These are phyloP conservation scores for Mortierella antarctica DNA, from an alignment of 192 early-diverging fungal genomes.

Conservation along the genomic window DNA sequence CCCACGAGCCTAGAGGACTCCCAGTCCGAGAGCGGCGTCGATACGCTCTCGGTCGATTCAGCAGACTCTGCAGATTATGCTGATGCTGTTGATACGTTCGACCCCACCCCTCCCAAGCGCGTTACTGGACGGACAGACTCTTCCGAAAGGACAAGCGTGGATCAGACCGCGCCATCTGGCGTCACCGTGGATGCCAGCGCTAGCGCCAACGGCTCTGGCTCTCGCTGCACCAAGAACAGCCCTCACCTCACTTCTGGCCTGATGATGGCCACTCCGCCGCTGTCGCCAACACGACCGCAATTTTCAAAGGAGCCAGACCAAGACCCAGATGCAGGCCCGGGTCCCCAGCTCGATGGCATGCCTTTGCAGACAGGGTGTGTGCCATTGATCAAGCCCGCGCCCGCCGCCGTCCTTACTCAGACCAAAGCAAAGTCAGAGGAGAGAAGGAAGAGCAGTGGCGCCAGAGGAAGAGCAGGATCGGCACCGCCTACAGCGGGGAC, in stretches of 20 bases:
- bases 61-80: slow-evolving; percentile 5
- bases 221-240: not conserved
- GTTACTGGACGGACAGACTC: not conserved
- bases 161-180: no score
- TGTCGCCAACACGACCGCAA: slow-evolving; percentile 23
- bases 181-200: not conserved
- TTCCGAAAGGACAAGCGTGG: no score
- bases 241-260: not conserved
- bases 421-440: not conserved
- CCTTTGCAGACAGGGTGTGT: no score
- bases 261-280: slow-evolving; percentile 45
- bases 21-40: slow-evolving; percentile 12
- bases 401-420: not conserved
- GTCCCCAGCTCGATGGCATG: not conserved
- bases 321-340: not conserved
- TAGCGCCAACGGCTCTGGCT: not conserved
- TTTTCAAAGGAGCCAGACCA: slow-evolving; percentile 8
- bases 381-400: no score
- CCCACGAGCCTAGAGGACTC: slow-evolving; percentile 43
- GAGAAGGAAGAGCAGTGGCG: not conserved
- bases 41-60: slow-evolving; percentile 12
- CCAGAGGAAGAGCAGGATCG: slow-evolving; percentile 24
- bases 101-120: not conserved
- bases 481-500: slow-evolving; percentile 22
- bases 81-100: not conserved